Percentiles rank a stretch among this genome's conserved stretches.
Conservation (phyloP, 2,329 filamentous ascomycete species). For the Fusarium lateritium region DNA sequence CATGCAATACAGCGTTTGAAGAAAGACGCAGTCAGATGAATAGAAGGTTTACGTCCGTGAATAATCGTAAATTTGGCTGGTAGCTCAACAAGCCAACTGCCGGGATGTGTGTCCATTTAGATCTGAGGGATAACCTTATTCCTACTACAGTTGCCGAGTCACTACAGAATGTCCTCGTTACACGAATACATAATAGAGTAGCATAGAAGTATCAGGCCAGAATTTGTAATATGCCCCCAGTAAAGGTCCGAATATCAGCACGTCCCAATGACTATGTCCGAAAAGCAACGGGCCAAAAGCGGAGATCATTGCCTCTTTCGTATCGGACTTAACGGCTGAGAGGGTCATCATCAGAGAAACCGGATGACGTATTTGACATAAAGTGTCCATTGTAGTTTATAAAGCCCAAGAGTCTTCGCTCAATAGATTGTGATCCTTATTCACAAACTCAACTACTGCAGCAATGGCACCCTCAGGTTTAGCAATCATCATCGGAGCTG, state of each 20-base stretch:
- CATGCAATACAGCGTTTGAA: too few species aligned
- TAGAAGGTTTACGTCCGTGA: too few species aligned
- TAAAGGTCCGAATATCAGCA: neutral
- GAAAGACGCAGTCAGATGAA: too few species aligned
- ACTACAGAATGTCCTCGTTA: neutral
- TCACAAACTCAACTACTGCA: fast-evolving
- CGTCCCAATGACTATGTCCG: neutral
- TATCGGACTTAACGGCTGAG: constrained; percentile 8
- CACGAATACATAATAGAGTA: neutral
- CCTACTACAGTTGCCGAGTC: too few species aligned
- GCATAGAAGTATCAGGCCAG: neutral
- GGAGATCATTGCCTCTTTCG: constrained; percentile 6
- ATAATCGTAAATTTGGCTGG: too few species aligned
- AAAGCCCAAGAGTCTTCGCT: neutral
- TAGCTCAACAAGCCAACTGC: too few species aligned
- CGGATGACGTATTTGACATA: constrained; percentile 17
- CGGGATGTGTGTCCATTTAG: too few species aligned
- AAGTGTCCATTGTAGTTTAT: neutral
- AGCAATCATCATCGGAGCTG: constrained; percentile 66
- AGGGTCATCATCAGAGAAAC: constrained; percentile 11
- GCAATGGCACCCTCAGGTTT: constrained; percentile 63
- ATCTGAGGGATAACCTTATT: too few species aligned
- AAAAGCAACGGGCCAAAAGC: neutral
- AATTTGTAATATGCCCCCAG: neutral
- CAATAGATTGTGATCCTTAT: neutral